Conservation (phyloP, 83 land plant species). For the Thuja plicata region DNA sequence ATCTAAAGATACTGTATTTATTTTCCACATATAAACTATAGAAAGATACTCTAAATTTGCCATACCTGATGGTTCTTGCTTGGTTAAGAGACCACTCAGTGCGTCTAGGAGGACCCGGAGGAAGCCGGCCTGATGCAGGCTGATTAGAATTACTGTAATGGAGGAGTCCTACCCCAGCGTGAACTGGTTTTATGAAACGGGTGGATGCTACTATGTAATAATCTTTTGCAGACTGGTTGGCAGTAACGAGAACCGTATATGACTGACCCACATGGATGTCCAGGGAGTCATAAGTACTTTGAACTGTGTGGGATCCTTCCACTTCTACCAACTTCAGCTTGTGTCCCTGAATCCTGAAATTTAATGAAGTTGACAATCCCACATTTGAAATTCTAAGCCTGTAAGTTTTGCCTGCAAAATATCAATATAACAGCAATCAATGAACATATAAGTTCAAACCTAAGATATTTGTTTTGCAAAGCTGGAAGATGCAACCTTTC, state of each 20-base stretch:
- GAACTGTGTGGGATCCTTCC: slow-evolving; percentile 68
- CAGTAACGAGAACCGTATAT: slow-evolving; percentile 50
- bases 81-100: slow-evolving; percentile 17
- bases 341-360: slow-evolving; percentile 66
- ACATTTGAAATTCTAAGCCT: slow-evolving; percentile 62
- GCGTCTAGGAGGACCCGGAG: slow-evolving; percentile 10
- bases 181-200: slow-evolving; percentile 32
- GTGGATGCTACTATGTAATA: slow-evolving; percentile 58
- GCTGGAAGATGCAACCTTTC: neutral
- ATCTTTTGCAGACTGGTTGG: slow-evolving; percentile 37
- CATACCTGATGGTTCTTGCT: slow-evolving; percentile 8
- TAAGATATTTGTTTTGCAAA: neutral
- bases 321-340: slow-evolving; percentile 57
- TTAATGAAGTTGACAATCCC: slow-evolving; percentile 47
- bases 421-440: neutral
- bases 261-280: slow-evolving; percentile 68
- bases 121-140: neutral
- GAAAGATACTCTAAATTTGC: neutral
- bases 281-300: slow-evolving; percentile 52
- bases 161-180: slow-evolving; percentile 3
- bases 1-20: neutral
- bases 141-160: slow-evolving; percentile 1
- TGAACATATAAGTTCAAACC: neutral
- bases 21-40: neutral
- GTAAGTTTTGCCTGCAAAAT: slow-evolving; percentile 44